Conservation (phyloP, 805 yeast genomes). For the Teunomyces kruisii region DNA sequence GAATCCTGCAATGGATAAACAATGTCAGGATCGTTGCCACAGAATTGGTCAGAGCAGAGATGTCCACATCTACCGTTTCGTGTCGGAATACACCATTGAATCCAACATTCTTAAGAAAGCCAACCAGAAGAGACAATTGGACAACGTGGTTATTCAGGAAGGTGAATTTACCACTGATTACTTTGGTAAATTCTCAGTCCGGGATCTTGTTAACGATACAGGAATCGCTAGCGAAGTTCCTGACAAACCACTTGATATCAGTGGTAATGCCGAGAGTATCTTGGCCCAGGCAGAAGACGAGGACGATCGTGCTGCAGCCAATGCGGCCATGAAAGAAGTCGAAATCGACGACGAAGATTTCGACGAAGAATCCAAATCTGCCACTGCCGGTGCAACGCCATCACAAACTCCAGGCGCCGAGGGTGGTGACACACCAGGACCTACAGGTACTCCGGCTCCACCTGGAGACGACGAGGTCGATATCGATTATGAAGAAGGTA, state of each 20-base stretch:
- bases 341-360: constrained; percentile 86
- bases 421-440: constrained; percentile 10
- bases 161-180: constrained; percentile 98
- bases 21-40: constrained; percentile 98
- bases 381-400: constrained; percentile 24
- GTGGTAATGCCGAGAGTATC: constrained; percentile 51
- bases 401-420: constrained; percentile 29
- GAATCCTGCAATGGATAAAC: constrained; percentile 99
- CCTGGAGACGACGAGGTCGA: constrained; percentile 20
- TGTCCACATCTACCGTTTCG: constrained; percentile 95
- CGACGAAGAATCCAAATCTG: constrained; percentile 43
- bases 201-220: constrained; percentile 75
- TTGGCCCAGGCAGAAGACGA: constrained; percentile 95
- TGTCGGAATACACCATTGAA: constrained; percentile 94
- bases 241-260: constrained; percentile 39
- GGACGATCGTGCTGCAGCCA: constrained; percentile 87
- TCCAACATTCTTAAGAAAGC: constrained; percentile 92
- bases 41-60: constrained; percentile 98
- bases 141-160: constrained; percentile 92
- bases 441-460: constrained; percentile 6
- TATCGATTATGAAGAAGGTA: constrained; percentile 58
- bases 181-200: constrained; percentile 81
- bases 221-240: constrained; percentile 34
- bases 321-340: constrained; percentile 80
- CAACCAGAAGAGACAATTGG: constrained; percentile 89